A percentile compares a stretch with the other conserved stretches of the same genome.
Evolutionary conservation across 805 yeast genomes (phyloP).

Genomic region (Zygoascus biomembranicola): DNA sequence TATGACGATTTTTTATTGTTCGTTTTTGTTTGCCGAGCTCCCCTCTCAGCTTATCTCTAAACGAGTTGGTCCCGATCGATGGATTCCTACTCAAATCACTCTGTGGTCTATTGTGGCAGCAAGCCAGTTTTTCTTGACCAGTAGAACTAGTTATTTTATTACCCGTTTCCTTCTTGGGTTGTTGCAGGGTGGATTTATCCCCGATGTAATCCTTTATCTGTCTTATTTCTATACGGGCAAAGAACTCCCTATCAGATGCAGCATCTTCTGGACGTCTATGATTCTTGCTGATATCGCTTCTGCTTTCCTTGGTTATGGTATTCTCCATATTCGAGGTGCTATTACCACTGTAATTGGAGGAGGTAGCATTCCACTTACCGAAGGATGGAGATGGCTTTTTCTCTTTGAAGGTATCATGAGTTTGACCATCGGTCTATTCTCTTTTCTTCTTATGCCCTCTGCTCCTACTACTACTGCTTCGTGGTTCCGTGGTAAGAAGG

Average conservation of each 20-base stretch:
- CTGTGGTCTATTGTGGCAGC: constrained; percentile 55
- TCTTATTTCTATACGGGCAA: constrained; percentile 55
- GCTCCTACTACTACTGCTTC: constrained; percentile 40
- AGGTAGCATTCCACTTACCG: constrained; percentile 9
- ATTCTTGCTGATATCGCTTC: constrained; percentile 40
- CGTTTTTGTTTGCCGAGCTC: constrained; percentile 52
- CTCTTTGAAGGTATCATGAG: constrained; percentile 57
- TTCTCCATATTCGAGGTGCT: constrained; percentile 41
- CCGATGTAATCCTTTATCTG: constrained; percentile 55
- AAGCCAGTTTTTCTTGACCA: constrained; percentile 39
- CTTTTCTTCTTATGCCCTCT: constrained; percentile 42
- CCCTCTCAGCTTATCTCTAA: constrained; percentile 64
- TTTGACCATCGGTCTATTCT: constrained; percentile 40
- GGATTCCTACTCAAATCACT: constrained; percentile 54
- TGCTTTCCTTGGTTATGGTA: constrained; percentile 45
- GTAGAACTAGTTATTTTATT: constrained; percentile 36
- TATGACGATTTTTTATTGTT: constrained; percentile 44
- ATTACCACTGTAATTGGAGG: neutral
- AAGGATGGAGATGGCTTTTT: constrained; percentile 62
- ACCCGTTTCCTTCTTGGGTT: constrained; percentile 43
- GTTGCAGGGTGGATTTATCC: constrained; percentile 63
- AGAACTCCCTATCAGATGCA: constrained; percentile 51
- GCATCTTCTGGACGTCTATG: constrained; percentile 52
- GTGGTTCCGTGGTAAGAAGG: constrained; percentile 41
- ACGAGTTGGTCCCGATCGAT: constrained; percentile 53